Evolutionary conservation across 2,329 filamentous ascomycete species (phyloP).

Genomic region (Trichophaea hybrida): DNA sequence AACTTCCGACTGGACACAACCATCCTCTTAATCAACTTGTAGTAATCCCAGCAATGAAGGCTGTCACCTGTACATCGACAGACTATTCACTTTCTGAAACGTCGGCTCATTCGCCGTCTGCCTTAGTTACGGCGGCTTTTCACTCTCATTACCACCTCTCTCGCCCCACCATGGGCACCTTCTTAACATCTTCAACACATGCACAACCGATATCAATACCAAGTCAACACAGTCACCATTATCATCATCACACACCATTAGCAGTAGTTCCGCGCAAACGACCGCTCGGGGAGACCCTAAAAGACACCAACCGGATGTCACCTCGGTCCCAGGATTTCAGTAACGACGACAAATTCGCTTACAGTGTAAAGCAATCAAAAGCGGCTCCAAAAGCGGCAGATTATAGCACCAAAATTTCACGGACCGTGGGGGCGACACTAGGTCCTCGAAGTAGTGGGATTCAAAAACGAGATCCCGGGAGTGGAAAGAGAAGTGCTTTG

Average conservation of each 20-base stretch:
- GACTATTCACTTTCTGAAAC: not conserved
- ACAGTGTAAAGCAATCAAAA: not conserved
- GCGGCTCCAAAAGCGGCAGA: not conserved
- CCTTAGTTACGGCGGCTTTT: not conserved
- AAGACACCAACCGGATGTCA: not conserved
- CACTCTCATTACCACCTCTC: not conserved
- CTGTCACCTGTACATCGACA: not conserved
- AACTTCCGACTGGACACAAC: not conserved
- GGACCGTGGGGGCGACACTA: not conserved
- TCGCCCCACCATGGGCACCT: not conserved
- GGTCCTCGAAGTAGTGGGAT: not conserved
- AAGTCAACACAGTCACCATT: not conserved
- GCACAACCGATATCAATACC: not conserved
- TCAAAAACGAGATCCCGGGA: not conserved
- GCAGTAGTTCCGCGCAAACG: not conserved
- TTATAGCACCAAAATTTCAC: not conserved
- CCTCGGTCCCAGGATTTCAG: not conserved
- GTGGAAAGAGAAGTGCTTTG: not conserved
- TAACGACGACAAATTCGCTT: not conserved
- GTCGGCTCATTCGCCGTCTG: not conserved
- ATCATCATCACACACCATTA: not conserved
- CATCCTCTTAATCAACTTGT: not conserved
- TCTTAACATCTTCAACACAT: not conserved
- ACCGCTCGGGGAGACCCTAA: not conserved
- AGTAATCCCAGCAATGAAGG: not conserved